Conservation (phyloP, 176 grass and related monocot species). For the Tillandsia leiboldiana region DNA sequence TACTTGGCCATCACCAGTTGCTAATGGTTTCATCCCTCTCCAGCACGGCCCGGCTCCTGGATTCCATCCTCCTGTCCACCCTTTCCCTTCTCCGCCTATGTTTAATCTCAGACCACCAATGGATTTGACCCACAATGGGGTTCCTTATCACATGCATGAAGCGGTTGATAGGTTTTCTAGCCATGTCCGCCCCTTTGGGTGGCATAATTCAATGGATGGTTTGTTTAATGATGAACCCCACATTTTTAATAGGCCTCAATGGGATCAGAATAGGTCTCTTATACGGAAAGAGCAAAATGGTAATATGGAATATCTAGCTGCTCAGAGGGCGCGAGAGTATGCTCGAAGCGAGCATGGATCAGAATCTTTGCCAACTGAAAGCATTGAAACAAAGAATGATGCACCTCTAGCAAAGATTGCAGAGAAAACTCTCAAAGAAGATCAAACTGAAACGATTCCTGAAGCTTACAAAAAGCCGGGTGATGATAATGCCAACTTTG, state of each 20-base stretch:
- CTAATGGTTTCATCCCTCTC: slow-evolving; percentile 78
- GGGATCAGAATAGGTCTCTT: slow-evolving; percentile 61
- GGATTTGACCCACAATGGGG: slow-evolving; percentile 62
- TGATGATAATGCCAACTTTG: slow-evolving; percentile 32
- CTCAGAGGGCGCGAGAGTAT: slow-evolving; percentile 44
- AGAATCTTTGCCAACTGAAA: slow-evolving; percentile 28
- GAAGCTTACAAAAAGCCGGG: slow-evolving; percentile 26
- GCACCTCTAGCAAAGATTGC: slow-evolving; percentile 1
- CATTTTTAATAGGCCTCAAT: slow-evolving; percentile 57
- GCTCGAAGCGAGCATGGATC: slow-evolving; percentile 9
- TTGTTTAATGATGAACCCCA: slow-evolving; percentile 48
- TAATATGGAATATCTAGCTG: slow-evolving; percentile 34
- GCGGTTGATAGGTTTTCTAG: slow-evolving; percentile 59
- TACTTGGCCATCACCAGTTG: slow-evolving; percentile 62
- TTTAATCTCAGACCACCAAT: slow-evolving; percentile 75
- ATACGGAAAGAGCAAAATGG: slow-evolving; percentile 49
- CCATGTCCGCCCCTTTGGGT: slow-evolving; percentile 69
- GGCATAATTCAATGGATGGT: slow-evolving; percentile 67
- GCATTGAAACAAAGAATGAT: slow-evolving; percentile 36
- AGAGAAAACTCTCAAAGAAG: slow-evolving; percentile 14
- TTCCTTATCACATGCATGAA: slow-evolving; percentile 86
- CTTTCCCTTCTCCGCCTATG: slow-evolving; percentile 59
- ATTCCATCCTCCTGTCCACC: slow-evolving; percentile 63
- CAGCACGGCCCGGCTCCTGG: slow-evolving; percentile 65
- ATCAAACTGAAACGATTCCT: slow-evolving; percentile 13